Evolutionary conservation across 169 alveolate species (phyloP).

Genomic region (Cryptosporidium bovis): DNA sequence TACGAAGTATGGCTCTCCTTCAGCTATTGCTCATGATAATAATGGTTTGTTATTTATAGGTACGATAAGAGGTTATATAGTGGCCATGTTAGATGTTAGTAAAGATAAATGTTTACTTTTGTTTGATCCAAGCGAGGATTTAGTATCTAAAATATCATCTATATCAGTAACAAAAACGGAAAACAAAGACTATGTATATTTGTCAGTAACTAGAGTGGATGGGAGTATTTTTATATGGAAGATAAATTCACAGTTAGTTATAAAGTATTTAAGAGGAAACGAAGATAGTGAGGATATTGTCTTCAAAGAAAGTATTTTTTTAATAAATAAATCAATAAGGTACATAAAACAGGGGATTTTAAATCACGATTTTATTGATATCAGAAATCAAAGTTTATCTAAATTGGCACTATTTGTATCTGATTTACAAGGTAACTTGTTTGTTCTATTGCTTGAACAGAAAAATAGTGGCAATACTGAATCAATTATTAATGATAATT

Average conservation of each 20-base stretch:
- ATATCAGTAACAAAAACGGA: conserved; percentile 13
- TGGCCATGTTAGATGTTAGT: conserved; percentile 6
- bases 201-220: conserved; percentile 25
- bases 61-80: conserved; percentile 21
- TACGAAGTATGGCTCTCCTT: conserved; percentile 23
- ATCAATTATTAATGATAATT: not conserved
- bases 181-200: conserved; percentile 13
- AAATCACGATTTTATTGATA: conserved; percentile 52
- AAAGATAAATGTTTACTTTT: conserved; percentile 1
- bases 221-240: conserved; percentile 46
- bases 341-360: conserved; percentile 29
- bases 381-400: conserved; percentile 4
- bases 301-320: not conserved
- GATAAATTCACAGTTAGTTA: not conserved
- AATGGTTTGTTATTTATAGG: conserved; percentile 56
- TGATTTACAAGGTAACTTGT: conserved; percentile 52
- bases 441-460: not conserved
- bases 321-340: conserved; percentile 1
- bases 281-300: not conserved
- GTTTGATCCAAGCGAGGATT: conserved; percentile 20
- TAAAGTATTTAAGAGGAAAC: not conserved
- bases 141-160: conserved; percentile 43
- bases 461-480: not conserved
- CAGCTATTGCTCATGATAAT: conserved; percentile 39
- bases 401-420: conserved; percentile 17